phyloP scores from a whole-genome alignment of 2,329 filamentous ascomycete species.

The Meredithiella fracta region DNA sequence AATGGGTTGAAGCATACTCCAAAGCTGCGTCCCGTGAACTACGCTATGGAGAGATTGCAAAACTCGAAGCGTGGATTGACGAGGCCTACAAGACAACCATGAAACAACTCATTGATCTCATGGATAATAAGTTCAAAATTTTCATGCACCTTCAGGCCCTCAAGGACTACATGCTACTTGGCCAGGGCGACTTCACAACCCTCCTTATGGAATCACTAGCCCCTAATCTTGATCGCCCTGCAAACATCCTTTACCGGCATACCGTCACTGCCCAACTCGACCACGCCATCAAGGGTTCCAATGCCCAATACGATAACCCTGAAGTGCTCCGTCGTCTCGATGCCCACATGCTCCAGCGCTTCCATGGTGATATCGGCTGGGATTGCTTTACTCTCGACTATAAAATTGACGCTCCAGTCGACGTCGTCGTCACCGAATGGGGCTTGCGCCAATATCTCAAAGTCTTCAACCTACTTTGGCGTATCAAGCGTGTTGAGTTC shows the following conservation, averaged over 20 bases:
- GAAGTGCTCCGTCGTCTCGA: slow-evolving; percentile 86
- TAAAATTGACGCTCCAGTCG: slow-evolving; percentile 89
- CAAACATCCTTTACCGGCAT: slow-evolving; percentile 92
- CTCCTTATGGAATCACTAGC: slow-evolving; percentile 92
- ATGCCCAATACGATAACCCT: slow-evolving; percentile 84
- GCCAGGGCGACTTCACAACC: slow-evolving; percentile 93
- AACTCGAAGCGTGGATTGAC: slow-evolving; percentile 81
- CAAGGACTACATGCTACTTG: slow-evolving; percentile 86
- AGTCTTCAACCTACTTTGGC: slow-evolving; percentile 98
- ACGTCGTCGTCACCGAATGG: slow-evolving; percentile 93
- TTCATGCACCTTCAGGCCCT: slow-evolving; percentile 83
- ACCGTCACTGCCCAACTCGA: slow-evolving; percentile 95
- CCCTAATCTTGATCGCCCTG: slow-evolving; percentile 80
- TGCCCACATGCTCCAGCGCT: slow-evolving; percentile 94
- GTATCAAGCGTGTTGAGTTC: slow-evolving; percentile 94
- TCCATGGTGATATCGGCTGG: slow-evolving; percentile 95
- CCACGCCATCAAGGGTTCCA: slow-evolving; percentile 90
- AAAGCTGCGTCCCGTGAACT: slow-evolving; percentile 85
- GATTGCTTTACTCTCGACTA: slow-evolving; percentile 98
- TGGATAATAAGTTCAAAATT: slow-evolving; percentile 88
- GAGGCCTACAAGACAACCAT: slow-evolving; percentile 97
- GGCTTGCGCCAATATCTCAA: slow-evolving; percentile 93
- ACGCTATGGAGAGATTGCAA: slow-evolving; percentile 81
- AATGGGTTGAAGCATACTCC: slow-evolving; percentile 92
- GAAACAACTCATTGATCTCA: slow-evolving; percentile 80